Conservation (phyloP, 1,284 basidiomycete genomes). For the Leccinum angustisporum region DNA sequence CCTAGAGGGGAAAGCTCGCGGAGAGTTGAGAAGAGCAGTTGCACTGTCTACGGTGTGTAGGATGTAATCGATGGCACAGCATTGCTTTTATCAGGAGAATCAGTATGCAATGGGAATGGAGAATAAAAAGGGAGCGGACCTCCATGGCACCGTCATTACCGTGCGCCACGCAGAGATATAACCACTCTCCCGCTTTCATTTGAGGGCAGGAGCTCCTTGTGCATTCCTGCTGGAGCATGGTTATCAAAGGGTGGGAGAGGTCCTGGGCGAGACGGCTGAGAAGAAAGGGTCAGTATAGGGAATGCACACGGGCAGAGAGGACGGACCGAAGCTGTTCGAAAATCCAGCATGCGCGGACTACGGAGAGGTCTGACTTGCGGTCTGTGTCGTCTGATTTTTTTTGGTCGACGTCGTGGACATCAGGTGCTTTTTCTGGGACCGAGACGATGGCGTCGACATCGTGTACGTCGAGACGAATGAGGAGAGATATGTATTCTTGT, state of each 20-base stretch:
- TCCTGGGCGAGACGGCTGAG: slow-evolving; percentile 88
- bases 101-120: slow-evolving; percentile 10
- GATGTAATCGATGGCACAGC: slow-evolving; percentile 97
- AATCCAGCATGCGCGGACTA: slow-evolving; percentile 88
- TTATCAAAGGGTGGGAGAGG: slow-evolving; percentile 86
- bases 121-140: slow-evolving; percentile 39
- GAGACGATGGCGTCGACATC: slow-evolving; percentile 82
- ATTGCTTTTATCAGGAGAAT: slow-evolving; percentile 55
- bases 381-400: slow-evolving; percentile 41
- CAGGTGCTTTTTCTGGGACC: slow-evolving; percentile 53
- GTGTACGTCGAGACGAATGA: slow-evolving; percentile 85
- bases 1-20: slow-evolving; percentile 89
- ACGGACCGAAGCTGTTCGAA: slow-evolving; percentile 89
- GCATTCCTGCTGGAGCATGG: slow-evolving; percentile 83
- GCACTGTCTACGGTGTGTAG: slow-evolving; percentile 93
- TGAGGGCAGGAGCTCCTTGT: slow-evolving; percentile 83
- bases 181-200: slow-evolving; percentile 98
- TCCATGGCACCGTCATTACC: slow-evolving; percentile 77
- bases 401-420: slow-evolving; percentile 42
- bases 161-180: slow-evolving; percentile 94
- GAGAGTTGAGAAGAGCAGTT: slow-evolving; percentile 89
- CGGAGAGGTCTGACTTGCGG: slow-evolving; percentile 51
- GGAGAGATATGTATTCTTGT: slow-evolving; percentile 90
- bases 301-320: background rate
- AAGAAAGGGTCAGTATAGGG: slow-evolving; percentile 7